Percentiles rank a stretch among this genome's conserved stretches.
Conservation (phyloP, 805 yeast genomes). For the Candida endomychidarum region DNA sequence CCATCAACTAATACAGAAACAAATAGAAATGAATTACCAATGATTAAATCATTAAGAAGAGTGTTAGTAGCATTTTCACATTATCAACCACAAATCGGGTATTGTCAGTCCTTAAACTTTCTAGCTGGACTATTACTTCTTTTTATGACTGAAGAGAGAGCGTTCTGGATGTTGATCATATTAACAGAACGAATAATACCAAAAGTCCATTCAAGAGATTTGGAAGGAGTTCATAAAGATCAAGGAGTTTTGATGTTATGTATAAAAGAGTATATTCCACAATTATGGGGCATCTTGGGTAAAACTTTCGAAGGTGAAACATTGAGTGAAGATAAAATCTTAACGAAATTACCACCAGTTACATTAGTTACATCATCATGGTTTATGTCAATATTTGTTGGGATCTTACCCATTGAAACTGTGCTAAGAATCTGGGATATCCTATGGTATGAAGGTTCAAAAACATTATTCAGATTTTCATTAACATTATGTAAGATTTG, state of each 20-base stretch:
- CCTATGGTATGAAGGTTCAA: slow-evolving; percentile 87
- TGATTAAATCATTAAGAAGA: slow-evolving; percentile 72
- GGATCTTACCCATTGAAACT: slow-evolving; percentile 84
- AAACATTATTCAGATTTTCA: slow-evolving; percentile 78
- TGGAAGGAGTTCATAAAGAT: slow-evolving; percentile 93
- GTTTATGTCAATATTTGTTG: slow-evolving; percentile 98
- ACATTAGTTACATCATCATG: slow-evolving; percentile 94
- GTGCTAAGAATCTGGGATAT: slow-evolving; percentile 93
- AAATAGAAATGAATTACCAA: slow-evolving; percentile 50
- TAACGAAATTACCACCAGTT: slow-evolving; percentile 81
- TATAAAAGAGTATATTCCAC: slow-evolving; percentile 78
- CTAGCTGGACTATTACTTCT: slow-evolving; percentile 82
- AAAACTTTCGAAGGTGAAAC: slow-evolving; percentile 38
- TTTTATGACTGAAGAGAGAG: slow-evolving; percentile 84
- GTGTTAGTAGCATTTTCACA: slow-evolving; percentile 82
- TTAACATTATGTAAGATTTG: slow-evolving; percentile 75
- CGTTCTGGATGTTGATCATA: slow-evolving; percentile 95
- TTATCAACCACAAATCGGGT: slow-evolving; percentile 87
- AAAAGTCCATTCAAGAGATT: slow-evolving; percentile 83
- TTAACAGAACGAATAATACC: slow-evolving; percentile 84
- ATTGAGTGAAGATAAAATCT: slow-evolving; percentile 49
- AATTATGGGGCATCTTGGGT: slow-evolving; percentile 62
- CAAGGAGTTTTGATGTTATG: slow-evolving; percentile 93
- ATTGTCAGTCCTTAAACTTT: slow-evolving; percentile 93
- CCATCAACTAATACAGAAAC: slow-evolving; percentile 3